A percentile compares a stretch with the other conserved stretches of the same genome.
Evolutionary conservation across 2,329 filamentous ascomycete genomes (phyloP).

Genomic region (Colletotrichum falcatum): DNA sequence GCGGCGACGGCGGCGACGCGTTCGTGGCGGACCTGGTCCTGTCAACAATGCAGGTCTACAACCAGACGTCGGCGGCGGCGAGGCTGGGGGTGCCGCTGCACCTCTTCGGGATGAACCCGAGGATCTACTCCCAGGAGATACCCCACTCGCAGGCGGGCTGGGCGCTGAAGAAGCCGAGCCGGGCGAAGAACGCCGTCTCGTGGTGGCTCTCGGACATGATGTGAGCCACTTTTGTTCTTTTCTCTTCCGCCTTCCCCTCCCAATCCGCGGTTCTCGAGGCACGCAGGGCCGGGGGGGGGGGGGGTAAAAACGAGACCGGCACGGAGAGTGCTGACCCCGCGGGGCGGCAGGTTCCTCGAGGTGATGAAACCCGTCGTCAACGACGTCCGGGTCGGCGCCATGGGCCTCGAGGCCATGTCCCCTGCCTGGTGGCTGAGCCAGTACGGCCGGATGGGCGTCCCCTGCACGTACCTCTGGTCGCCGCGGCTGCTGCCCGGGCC

Average conservation of each 20-base stretch:
- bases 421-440: constrained; percentile 62
- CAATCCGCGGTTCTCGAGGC: not conserved
- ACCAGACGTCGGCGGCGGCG: constrained; percentile 57
- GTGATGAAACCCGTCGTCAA: constrained; percentile 54
- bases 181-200: constrained; percentile 15
- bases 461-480: constrained; percentile 59
- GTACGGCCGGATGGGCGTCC: constrained; percentile 59
- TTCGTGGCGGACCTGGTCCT: constrained; percentile 47
- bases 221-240: constrained; percentile 1
- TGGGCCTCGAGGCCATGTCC: constrained; percentile 60
- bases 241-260: not conserved
- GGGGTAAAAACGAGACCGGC: not conserved
- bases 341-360: constrained; percentile 27
- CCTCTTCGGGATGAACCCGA: constrained; percentile 72
- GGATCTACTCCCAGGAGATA: constrained; percentile 30
- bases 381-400: constrained; percentile 55
- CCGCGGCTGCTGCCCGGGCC: constrained; percentile 63
- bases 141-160: constrained; percentile 36
- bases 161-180: constrained; percentile 14
- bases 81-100: constrained; percentile 70
- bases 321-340: not conserved
- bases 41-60: constrained; percentile 46
- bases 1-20: not conserved
- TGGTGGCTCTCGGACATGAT: constrained; percentile 34
- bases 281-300: not conserved